A percentile compares a stretch with the other conserved stretches of the same genome.
These are phyloP conservation scores for Fusarium sublunatum DNA, from an alignment of 2,329 filamentous ascomycete genomes.

Conservation along the genomic window DNA sequence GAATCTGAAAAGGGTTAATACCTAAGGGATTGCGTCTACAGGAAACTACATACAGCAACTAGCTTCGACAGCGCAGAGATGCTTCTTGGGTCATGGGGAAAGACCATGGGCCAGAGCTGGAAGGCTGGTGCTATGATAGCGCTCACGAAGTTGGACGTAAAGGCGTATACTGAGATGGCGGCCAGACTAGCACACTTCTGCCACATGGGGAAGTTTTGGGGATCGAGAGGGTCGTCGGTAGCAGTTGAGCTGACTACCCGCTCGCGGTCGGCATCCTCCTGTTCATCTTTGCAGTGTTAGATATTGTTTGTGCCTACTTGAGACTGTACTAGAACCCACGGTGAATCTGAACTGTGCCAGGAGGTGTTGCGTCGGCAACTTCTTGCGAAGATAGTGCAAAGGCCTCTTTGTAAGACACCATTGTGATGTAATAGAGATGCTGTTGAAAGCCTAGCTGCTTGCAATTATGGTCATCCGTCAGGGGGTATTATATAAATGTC, in stretches of 20 bases:
- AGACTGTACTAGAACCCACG: neutral
- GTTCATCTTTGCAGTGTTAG: slow-evolving; percentile 6
- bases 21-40: too few relatives aligned
- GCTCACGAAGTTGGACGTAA: slow-evolving; percentile 50
- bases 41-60: slow-evolving; percentile 44
- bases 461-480: neutral
- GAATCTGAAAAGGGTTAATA: slow-evolving; percentile 39
- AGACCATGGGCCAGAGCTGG: slow-evolving; percentile 47
- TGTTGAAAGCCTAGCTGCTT: slow-evolving; percentile 2
- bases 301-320: accelerated
- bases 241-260: neutral
- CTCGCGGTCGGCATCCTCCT: neutral
- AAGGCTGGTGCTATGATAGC: slow-evolving; percentile 50
- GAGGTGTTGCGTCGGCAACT: slow-evolving; percentile 26
- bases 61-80: slow-evolving; percentile 46
- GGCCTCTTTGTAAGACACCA: slow-evolving; percentile 24
- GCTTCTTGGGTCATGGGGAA: slow-evolving; percentile 43
- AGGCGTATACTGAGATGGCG: slow-evolving; percentile 49
- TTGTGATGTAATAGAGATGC: neutral
- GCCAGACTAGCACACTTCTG: slow-evolving; percentile 47
- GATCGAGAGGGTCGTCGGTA: slow-evolving; percentile 50
- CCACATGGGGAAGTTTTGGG: slow-evolving; percentile 51
- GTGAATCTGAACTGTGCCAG: slow-evolving; percentile 25
- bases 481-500: slow-evolving; percentile 11
- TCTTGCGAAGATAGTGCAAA: slow-evolving; percentile 17